A percentile compares a stretch with the other conserved stretches of the same genome.
phyloP scores from a whole-genome alignment of 257 asterid genomes.

The Solanum piurae region DNA sequence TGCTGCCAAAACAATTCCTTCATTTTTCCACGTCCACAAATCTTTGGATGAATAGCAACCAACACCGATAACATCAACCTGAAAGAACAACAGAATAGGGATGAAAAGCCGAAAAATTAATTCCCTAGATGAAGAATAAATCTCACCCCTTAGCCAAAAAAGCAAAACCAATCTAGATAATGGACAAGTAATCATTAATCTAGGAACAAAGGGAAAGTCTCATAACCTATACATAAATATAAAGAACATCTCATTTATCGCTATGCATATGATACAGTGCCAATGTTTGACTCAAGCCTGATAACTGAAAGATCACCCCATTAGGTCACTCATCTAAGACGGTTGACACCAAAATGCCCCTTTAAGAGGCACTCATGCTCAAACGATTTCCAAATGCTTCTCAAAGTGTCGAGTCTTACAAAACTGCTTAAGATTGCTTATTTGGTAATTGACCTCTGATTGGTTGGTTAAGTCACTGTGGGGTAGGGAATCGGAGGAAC shows the following conservation, averaged over 20 bases:
- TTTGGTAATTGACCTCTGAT: neutral
- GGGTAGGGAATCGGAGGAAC: neutral
- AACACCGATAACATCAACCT: conserved; percentile 96
- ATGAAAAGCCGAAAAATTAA: neutral
- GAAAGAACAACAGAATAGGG: conserved; percentile 2
- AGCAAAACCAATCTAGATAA: neutral
- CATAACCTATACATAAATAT: neutral
- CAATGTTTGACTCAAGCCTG: neutral
- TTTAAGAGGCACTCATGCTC: neutral
- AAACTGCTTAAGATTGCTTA: neutral
- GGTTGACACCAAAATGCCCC: neutral
- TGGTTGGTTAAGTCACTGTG: neutral
- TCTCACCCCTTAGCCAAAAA: neutral
- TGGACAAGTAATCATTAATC: neutral
- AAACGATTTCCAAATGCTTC: neutral
- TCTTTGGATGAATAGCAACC: conserved; percentile 95
- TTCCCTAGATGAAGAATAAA: neutral
- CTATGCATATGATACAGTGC: neutral
- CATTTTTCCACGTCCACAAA: conserved; percentile 91
- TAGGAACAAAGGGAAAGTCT: neutral
- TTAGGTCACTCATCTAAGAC: neutral
- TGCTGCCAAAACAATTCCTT: conserved; percentile 81
- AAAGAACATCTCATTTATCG: neutral
- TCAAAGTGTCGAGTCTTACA: neutral
- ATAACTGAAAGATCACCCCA: neutral